Conservation (phyloP, 257 asterid genomes). For the Solanum habrochaites region DNA sequence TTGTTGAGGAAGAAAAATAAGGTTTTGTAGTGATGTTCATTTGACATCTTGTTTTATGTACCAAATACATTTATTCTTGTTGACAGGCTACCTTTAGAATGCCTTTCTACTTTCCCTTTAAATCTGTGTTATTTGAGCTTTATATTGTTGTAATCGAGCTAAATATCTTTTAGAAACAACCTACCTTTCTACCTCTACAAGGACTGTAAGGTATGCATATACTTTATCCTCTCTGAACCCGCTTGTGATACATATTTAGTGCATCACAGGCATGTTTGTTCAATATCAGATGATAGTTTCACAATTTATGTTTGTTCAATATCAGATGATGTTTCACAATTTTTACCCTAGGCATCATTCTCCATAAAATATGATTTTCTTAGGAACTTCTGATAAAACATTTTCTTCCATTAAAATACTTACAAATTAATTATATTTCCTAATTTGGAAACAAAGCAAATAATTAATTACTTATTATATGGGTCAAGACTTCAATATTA, state of each 20-base stretch:
- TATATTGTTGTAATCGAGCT: background rate
- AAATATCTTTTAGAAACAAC: background rate
- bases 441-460: background rate
- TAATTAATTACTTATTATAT: background rate
- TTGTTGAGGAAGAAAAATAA: conserved; percentile 27
- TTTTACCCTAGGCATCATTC: too few relatives aligned
- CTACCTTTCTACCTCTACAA: too few relatives aligned
- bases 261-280: too few relatives aligned
- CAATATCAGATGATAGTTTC: too few relatives aligned
- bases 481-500: background rate
- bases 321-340: background rate
- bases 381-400: background rate
- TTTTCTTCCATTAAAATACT: background rate
- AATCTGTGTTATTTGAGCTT: background rate
- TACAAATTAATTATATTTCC: background rate
- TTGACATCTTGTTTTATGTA: conserved; percentile 22
- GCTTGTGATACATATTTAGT: background rate
- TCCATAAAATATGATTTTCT: background rate
- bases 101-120: background rate
- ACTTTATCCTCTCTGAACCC: background rate
- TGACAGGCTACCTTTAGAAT: conserved; percentile 4
- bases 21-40: conserved; percentile 12
- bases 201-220: too few relatives aligned
- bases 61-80: conserved; percentile 23
- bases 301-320: too few relatives aligned